Evolutionary conservation across 495 filamentous ascomycete genomes (phyloP).

Genomic region (Acidiella bohemica): DNA sequence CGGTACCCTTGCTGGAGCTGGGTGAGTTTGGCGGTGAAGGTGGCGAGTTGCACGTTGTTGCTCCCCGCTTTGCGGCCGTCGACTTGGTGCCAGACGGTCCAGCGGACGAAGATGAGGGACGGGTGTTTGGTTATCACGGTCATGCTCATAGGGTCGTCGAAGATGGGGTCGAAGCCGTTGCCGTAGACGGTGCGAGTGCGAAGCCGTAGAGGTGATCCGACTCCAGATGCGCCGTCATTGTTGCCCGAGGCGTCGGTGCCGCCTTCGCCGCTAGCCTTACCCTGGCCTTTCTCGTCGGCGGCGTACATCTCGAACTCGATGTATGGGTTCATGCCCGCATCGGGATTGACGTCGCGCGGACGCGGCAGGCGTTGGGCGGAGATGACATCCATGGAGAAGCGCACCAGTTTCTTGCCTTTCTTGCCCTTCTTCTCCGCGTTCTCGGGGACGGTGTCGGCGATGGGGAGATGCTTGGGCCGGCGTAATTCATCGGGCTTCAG

Average conservation of each 20-base stretch:
- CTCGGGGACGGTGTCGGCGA: conserved; percentile 16
- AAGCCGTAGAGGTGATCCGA: conserved; percentile 61
- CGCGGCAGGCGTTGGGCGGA: conserved; percentile 90
- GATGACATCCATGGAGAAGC: conserved; percentile 74
- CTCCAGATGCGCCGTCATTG: conserved; percentile 53
- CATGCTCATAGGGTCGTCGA: conserved; percentile 61
- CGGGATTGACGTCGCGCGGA: conserved; percentile 52
- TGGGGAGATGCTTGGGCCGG: conserved; percentile 33
- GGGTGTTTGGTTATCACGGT: conserved; percentile 79
- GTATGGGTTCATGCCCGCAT: conserved; percentile 75
- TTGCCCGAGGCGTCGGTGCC: conserved; percentile 57
- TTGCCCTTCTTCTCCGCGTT: conserved; percentile 35
- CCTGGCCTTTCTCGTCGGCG: conserved; percentile 74
- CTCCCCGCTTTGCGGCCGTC: conserved; percentile 46
- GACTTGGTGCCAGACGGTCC: conserved; percentile 71
- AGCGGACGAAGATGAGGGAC: conserved; percentile 84
- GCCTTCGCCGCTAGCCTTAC: conserved; percentile 48
- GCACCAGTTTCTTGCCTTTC: conserved; percentile 60
- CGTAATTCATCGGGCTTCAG: conserved; percentile 82
- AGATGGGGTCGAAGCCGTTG: conserved; percentile 87
- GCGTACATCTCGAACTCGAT: conserved; percentile 89
- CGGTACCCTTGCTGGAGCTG: conserved; percentile 90
- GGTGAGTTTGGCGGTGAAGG: conserved; percentile 81
- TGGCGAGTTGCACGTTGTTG: conserved; percentile 53
- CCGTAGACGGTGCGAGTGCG: conserved; percentile 64